Evolutionary conservation across 345 rosid genomes (phyloP), one percentile per base, ranked within the genome.

Genomic region (Barbarea vulgaris): DNA sequence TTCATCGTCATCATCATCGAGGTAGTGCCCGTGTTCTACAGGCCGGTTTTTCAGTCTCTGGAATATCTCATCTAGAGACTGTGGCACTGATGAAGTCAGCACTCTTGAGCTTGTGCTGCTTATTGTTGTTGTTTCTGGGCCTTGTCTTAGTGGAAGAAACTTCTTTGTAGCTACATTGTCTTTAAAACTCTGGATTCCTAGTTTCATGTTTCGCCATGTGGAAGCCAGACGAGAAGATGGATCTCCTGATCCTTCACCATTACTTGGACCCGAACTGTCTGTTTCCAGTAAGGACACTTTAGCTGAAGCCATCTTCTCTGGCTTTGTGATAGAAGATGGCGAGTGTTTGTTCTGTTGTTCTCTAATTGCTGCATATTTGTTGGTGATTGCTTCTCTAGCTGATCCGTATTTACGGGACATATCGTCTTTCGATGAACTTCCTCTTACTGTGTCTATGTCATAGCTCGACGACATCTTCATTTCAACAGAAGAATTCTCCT

Each of bases 131-230:
- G 83, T 74, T 77, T 91, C 93, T 77, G 74, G 87, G 12, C 25
- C 79, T 75, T 86, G 96, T 31, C 84, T 84, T 61, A 87, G 2
- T 21, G 95, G 96, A 48, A 89, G 85, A 77, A 93, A 88, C 74
- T 79, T 89, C 73, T 83, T 87, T 30, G 87, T 83, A 1, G 82
- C 94, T 10, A 93, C 84, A 42, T 89, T 96, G 15, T 91, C 89
- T 87, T 87, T 96, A 67, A 96, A 88, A 77, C 69, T 88, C 82
- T 88, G 98, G 69, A 93, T 91, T 25, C 95, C 91, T 11, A 72
- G 79, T 85, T 89, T 96, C 97, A 93, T 93, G 53, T 93, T 88
- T 61, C 77, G 78, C 99, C 98, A 96, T 68, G 83, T 93, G 0
- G 89, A 84, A 9, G 88, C 83, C 68, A 93, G 61, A 21, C 87